phyloP scores from a whole-genome alignment of 208 protist genomes.

The Acanthamoeba quina region DNA sequence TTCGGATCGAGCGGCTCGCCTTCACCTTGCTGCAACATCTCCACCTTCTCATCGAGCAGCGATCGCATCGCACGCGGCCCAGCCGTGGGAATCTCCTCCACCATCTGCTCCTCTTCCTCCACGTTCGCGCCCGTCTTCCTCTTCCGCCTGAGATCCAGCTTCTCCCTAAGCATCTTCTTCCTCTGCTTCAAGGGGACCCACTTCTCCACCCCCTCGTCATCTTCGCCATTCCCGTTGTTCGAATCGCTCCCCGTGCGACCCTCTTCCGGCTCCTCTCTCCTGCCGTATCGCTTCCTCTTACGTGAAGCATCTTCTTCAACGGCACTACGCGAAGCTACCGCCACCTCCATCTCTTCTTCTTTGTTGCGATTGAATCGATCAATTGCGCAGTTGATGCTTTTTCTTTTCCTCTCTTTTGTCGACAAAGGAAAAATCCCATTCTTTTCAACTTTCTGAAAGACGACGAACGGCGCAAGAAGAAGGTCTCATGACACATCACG shows the following conservation, averaged over 20 bases:
- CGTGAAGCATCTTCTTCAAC: not conserved
- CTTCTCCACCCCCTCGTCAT: constrained; percentile 23
- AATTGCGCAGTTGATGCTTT: no score
- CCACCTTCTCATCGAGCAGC: constrained; percentile 67
- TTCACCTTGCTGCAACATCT: constrained; percentile 20
- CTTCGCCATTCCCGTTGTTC: not conserved
- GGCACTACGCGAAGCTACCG: not conserved
- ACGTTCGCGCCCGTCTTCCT: not conserved
- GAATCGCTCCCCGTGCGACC: constrained; percentile 44
- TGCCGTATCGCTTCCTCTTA: constrained; percentile 37
- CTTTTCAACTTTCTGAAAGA: not conserved
- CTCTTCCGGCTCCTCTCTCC: not conserved
- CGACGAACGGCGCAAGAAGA: no score
- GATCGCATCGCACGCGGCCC: not conserved
- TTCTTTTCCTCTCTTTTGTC: not conserved
- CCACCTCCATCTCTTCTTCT: constrained; percentile 1
- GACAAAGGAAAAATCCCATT: not conserved
- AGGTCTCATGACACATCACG: not conserved
- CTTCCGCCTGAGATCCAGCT: constrained; percentile 37
- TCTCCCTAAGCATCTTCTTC: constrained; percentile 67
- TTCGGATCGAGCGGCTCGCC: constrained; percentile 11
- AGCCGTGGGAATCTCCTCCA: not conserved
- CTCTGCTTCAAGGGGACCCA: constrained; percentile 61
- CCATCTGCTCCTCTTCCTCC: not conserved
- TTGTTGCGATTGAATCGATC: no score